Conservation (phyloP, 2,329 filamentous ascomycete genomes). For the Aspergillus tanneri region DNA sequence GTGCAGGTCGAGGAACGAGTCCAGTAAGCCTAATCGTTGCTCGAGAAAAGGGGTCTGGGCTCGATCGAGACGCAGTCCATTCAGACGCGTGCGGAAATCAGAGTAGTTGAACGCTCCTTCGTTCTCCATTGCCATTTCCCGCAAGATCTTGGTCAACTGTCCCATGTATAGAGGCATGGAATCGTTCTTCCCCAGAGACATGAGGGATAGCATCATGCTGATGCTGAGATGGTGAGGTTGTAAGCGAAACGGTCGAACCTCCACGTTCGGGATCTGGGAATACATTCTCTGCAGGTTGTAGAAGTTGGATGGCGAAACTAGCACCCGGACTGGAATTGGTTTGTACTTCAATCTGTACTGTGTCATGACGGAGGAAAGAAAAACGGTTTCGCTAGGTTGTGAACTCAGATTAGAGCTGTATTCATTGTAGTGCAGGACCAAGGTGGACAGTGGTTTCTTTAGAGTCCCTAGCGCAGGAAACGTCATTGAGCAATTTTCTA, state of each 20-base stretch:
- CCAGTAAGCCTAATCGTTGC: constrained; percentile 61
- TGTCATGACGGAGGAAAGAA: constrained; percentile 47
- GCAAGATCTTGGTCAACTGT: constrained; percentile 49
- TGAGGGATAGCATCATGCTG: constrained; percentile 55
- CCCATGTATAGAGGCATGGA: constrained; percentile 52
- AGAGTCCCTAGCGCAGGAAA: constrained; percentile 44
- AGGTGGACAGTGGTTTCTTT: constrained; percentile 49
- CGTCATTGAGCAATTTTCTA: constrained; percentile 41
- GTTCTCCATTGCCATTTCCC: constrained; percentile 49
- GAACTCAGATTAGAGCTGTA: constrained; percentile 39
- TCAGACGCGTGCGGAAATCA: constrained; percentile 42
- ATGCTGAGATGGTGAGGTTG: constrained; percentile 49
- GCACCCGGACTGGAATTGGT: constrained; percentile 49
- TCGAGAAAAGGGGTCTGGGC: constrained; percentile 57
- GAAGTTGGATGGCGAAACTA: constrained; percentile 54
- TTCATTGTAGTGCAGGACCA: constrained; percentile 59
- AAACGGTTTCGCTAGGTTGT: constrained; percentile 56
- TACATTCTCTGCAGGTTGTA: constrained; percentile 46
- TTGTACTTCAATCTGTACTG: constrained; percentile 6
- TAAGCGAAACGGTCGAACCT: constrained; percentile 13
- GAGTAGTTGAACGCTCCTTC: constrained; percentile 48
- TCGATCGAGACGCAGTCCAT: constrained; percentile 41
- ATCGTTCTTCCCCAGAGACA: constrained; percentile 49
- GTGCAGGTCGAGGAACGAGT: constrained; percentile 58
- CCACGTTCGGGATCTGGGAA: constrained; percentile 34